Evolutionary conservation across 345 rosid species (phyloP), one percentile per base, ranked within the genome.

Genomic region (Gossypium herbaceum): DNA sequence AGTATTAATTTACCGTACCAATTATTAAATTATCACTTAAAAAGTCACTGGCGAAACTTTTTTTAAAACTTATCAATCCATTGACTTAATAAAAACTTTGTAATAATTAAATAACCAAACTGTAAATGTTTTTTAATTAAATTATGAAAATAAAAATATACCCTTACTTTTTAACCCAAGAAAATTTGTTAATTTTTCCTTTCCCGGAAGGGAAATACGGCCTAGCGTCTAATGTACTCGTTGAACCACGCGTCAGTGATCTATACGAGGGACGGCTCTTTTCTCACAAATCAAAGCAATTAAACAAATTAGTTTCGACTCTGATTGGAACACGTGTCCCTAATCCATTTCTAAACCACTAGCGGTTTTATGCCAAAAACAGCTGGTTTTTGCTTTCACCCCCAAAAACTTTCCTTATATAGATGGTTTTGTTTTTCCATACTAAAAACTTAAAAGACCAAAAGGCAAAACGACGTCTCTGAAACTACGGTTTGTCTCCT

Each of bases 401-500:
- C 41, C 41, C 0, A 51, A 29, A 24, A 55, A 60, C 70, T 71
- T 76, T 76, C 79, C 79, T 69, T 61, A 70, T 76, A 61, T 76
- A 59, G 79, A 60, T 48, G 45, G 50, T 47, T 65, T 20, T 6
- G 4, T 65, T 39, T 64, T 44, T 22, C 24, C 41, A 34, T 34
- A 34, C 41, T 34, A 34, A 34, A 29, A 34, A 34, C 41, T 5
- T 34, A 5, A 34, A 34, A 34, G 7, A 34, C 41, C 41, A 34
- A 34, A 34, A 34, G 41, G 41, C 75, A 71, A 76, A 76, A 76
- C 71, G 75, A 71, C 79, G 71, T 61, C 64, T 76, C 79, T 20
- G 61, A 76, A 60, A 71, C 43, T 69, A 61, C 71, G 54, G 11
- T 71, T 71, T 76, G 79, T 76, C 79, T 70, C 75, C 62, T 70